Conservation (phyloP, 345 rosid species). For the Melaleuca quinquenervia region DNA sequence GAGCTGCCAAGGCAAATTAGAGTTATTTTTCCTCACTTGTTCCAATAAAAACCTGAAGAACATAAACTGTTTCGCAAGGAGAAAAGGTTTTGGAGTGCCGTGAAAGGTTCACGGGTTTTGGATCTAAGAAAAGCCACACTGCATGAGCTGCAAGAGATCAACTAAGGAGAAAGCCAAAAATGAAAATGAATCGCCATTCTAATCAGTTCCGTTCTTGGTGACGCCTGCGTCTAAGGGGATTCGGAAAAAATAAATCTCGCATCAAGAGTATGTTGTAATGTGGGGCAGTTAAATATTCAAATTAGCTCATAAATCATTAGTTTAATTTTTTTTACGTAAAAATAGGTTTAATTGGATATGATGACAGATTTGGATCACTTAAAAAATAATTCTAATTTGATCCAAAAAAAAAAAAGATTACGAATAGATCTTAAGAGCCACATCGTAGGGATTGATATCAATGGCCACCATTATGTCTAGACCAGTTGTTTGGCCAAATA, state of each 20-base stretch:
- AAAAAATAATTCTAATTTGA: neutral
- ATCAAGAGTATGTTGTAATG: neutral
- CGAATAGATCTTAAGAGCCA: neutral
- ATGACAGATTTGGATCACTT: neutral
- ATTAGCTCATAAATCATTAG: neutral
- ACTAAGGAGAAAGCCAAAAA: neutral
- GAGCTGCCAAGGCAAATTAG: neutral
- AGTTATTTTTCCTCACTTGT: neutral
- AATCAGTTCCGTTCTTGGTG: neutral
- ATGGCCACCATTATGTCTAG: neutral
- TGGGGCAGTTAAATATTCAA: neutral
- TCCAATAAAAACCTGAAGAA: neutral
- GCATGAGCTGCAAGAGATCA: neutral
- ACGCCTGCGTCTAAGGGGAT: neutral
- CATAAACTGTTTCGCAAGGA: neutral
- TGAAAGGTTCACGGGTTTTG: neutral
- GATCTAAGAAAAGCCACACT: no score
- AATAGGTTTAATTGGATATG: neutral
- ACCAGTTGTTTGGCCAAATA: neutral
- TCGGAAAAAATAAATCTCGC: neutral
- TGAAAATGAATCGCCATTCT: neutral
- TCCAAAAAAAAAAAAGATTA: neutral
- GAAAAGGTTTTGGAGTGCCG: neutral
- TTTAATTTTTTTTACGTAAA: neutral
- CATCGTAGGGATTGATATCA: neutral